These are phyloP conservation scores for Anisodus tanguticus DNA, from an alignment of 257 asterid genomes.

Conservation along the genomic window DNA sequence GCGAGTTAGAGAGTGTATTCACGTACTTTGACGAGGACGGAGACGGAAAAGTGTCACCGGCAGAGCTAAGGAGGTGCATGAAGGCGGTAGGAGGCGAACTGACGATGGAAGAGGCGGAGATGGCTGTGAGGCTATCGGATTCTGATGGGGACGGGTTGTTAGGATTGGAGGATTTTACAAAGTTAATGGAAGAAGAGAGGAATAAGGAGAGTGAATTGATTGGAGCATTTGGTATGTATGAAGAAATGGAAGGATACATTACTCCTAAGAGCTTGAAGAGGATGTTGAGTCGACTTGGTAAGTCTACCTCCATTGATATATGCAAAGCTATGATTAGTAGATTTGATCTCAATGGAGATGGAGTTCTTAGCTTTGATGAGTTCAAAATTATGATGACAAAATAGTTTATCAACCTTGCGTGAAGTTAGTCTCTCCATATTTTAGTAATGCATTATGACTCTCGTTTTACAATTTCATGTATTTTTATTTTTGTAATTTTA, in stretches of 20 bases:
- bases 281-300: slow-evolving; percentile 64
- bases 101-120: slow-evolving; percentile 50
- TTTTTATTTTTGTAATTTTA: too few relatives aligned
- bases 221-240: slow-evolving; percentile 62
- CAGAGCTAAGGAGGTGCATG: slow-evolving; percentile 23
- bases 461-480: too few relatives aligned
- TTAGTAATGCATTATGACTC: too few relatives aligned
- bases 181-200: slow-evolving; percentile 60
- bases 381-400: slow-evolving; percentile 57
- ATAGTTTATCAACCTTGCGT: too few relatives aligned
- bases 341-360: slow-evolving; percentile 66
- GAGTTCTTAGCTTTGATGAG: slow-evolving; percentile 63
- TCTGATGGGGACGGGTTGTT: slow-evolving; percentile 59
- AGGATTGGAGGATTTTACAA: slow-evolving; percentile 57
- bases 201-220: slow-evolving; percentile 45
- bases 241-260: slow-evolving; percentile 57
- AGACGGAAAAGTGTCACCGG: slow-evolving; percentile 22
- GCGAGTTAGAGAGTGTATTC: not conserved
- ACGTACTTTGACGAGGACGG: slow-evolving; percentile 13
- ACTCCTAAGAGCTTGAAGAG: slow-evolving; percentile 63
- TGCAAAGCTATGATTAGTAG: slow-evolving; percentile 56
- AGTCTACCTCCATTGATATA: slow-evolving; percentile 47
- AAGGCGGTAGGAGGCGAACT: slow-evolving; percentile 23
- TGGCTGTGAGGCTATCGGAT: slow-evolving; percentile 49
- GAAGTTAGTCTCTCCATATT: too few relatives aligned